Conservation (phyloP, 176 grass and related monocot genomes). For the maize (Zea mays) region DNA sequence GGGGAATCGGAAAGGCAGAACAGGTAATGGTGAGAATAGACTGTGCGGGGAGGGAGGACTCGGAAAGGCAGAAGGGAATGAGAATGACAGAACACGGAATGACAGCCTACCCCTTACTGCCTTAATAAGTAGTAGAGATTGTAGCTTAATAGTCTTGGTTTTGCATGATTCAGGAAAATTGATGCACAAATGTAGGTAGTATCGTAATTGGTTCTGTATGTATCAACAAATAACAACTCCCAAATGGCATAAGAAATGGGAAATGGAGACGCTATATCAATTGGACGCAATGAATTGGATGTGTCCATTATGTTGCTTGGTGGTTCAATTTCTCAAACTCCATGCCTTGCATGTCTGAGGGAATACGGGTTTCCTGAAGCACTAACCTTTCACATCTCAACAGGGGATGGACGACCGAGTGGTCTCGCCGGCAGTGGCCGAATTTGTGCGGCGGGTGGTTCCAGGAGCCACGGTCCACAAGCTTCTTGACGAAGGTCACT, state of each 20-base stretch:
- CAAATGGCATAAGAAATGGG: conserved; percentile 15
- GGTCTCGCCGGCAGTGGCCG: conserved; percentile 68
- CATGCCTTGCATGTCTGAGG: neutral
- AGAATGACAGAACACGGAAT: too few relatives aligned
- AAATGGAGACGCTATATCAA: neutral
- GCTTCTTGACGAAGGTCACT: conserved; percentile 79
- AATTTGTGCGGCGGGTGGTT: conserved; percentile 67
- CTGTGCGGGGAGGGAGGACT: too few relatives aligned
- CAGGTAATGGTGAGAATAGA: too few relatives aligned
- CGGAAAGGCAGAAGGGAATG: too few relatives aligned
- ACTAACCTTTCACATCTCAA: conserved; percentile 13
- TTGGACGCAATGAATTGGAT: neutral
- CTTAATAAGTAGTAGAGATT: too few relatives aligned
- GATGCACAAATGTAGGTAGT: conserved; percentile 3
- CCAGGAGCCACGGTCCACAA: conserved; percentile 81
- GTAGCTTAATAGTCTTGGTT: conserved; percentile 7
- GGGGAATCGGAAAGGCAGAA: too few relatives aligned
- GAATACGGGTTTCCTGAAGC: neutral
- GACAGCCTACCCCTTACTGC: too few relatives aligned
- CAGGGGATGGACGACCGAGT: conserved; percentile 93
- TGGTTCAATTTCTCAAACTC: neutral
- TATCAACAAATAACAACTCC: conserved; percentile 2
- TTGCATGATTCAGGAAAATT: neutral
- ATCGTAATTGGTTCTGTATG: neutral
- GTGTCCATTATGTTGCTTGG: too few relatives aligned